These are phyloP conservation scores for Piper longum DNA, from an alignment of 164 flowering plant species.

Conservation along the genomic window DNA sequence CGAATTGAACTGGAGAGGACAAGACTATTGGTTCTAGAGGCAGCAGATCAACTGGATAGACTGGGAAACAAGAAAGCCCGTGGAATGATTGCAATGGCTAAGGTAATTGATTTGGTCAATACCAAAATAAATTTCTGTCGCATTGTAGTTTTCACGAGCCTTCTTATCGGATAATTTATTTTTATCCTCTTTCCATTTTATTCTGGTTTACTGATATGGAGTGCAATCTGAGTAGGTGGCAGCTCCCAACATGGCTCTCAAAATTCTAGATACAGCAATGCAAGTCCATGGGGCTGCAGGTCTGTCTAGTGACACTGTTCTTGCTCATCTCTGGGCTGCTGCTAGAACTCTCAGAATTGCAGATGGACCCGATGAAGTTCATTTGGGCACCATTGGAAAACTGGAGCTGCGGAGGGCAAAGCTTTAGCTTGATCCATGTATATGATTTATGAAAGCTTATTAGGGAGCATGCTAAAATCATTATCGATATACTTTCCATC, in stretches of 20 bases:
- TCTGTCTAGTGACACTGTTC: conserved; percentile 74
- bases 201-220: neutral
- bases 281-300: conserved; percentile 99
- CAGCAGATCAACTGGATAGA: conserved; percentile 92
- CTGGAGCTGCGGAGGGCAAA: conserved; percentile 69
- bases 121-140: neutral
- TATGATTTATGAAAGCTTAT: too few species aligned
- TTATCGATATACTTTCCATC: too few species aligned
- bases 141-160: neutral
- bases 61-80: conserved; percentile 87
- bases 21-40: conserved; percentile 77
- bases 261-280: conserved; percentile 86
- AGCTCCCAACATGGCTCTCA: conserved; percentile 87
- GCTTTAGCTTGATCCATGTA: conserved; percentile 22
- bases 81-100: conserved; percentile 95
- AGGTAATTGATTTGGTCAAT: conserved; percentile 33
- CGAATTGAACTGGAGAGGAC: conserved; percentile 82
- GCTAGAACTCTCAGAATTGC: conserved; percentile 89
- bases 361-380: conserved; percentile 99
- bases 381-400: conserved; percentile 85
- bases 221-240: conserved; percentile 43
- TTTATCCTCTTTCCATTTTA: neutral
- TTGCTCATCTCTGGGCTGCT: conserved; percentile 83
- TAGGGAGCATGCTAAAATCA: too few species aligned
- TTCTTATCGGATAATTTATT: neutral